Evolutionary conservation across 768 basidiomycete genomes (phyloP), one percentile per base, ranked within the genome.

Genomic region (Exidia glandulosa): DNA sequence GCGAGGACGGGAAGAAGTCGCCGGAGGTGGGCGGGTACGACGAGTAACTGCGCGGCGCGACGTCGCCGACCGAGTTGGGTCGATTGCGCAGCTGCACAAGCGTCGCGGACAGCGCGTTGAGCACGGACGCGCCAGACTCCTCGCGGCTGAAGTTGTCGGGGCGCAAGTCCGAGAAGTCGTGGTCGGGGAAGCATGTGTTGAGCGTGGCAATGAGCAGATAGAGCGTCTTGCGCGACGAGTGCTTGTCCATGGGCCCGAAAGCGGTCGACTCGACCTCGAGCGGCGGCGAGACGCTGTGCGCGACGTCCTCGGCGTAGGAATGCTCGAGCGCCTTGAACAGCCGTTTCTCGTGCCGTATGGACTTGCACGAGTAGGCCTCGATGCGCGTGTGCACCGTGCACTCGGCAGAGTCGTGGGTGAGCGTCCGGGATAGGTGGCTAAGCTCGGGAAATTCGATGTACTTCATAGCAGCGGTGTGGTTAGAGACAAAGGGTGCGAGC

Each of bases 331-430:
- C 78, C 69, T 90, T 92, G 81, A 93, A 93, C 72, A 97, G 87
- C 71, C 88, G 90, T 83, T 94, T 92, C 80, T 99, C 96, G 68
- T 90, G 87, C 66, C 91, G 90, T 73, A 96, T 88, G 73, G 94
- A 87, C 82, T 99, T 99, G 81, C 92, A 94, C 69, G 88, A 90
- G 78, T 97, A 99, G 0, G 92, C 94, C 73, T 97, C 95, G 72
- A 98, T 86, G 64, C 93, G 83, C 50, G 91, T 92, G 74, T 91
- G 86, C 6, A 95, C 91, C 3, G 85, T 81, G 72, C 90, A 91
- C 72, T 94, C 90, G 55, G 87, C 83, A 12, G 92, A 90, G 64
- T 91, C 87, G 71, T 90, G 88, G 3, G 87, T 86, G 55, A 94
- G 85, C 16, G 85, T 82, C 68, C 86, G 82, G 0, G 87, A 84